A percentile compares a stretch with the other conserved stretches of the same genome.
Conservation (phyloP, 2,329 filamentous ascomycete genomes). For the Pseudogymnoascus sp. region DNA sequence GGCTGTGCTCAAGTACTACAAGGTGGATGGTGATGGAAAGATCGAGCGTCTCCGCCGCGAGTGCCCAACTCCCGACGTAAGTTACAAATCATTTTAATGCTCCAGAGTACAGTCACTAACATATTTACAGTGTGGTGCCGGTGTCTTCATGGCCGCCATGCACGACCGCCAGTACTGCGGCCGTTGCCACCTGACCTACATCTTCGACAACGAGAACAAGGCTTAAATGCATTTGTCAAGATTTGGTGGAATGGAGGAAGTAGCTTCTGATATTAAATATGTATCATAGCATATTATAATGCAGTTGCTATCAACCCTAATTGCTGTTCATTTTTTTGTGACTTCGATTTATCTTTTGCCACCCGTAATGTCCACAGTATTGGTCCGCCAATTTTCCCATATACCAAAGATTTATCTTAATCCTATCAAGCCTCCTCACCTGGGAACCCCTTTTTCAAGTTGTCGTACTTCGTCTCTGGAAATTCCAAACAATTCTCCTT, state of each 20-base stretch:
- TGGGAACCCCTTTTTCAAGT: constrained; percentile 53
- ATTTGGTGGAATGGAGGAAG: constrained; percentile 6
- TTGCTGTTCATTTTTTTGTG: not conserved
- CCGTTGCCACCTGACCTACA: constrained; percentile 66
- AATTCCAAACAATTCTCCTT: constrained; percentile 55
- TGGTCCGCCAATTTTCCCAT: not conserved
- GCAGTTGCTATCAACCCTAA: constrained; percentile 10
- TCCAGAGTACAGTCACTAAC: too few species aligned
- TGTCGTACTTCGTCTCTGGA: constrained; percentile 63
- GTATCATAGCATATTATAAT: constrained; percentile 3
- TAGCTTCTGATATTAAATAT: constrained; percentile 2
- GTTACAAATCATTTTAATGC: too few species aligned
- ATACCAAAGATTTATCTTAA: not conserved
- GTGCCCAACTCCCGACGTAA: constrained; percentile 84
- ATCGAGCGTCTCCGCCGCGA: constrained; percentile 98
- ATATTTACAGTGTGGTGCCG: constrained; percentile 75
- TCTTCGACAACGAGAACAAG: constrained; percentile 55
- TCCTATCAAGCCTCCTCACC: constrained; percentile 32
- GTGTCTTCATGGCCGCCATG: constrained; percentile 99
- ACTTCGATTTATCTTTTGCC: not conserved
- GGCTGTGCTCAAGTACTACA: constrained; percentile 99
- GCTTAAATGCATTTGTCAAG: constrained; percentile 13
- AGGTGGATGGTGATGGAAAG: constrained; percentile 99
- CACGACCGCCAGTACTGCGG: constrained; percentile 80
- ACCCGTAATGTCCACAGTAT: not conserved